Base-by-base conservation (phyloP, 768 basidiomycete genomes). In the Leccinellum albellum region DNA sequence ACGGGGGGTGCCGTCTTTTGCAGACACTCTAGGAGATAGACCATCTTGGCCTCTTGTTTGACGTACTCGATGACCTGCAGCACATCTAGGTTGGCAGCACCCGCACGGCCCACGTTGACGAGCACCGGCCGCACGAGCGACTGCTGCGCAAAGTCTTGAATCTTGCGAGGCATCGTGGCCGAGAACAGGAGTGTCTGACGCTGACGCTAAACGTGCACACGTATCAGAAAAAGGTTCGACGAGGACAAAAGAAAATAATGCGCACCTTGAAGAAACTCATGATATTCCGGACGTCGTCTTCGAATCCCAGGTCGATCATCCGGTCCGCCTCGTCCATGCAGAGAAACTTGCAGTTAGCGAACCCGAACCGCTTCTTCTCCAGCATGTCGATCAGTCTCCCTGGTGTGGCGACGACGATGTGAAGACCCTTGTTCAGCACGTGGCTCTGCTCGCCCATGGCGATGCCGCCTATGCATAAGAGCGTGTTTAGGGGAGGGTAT, bases 11-110 rank as follows among this genome's bases (percentile, higher is more conserved):
- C 88, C 0, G 97, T 99, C 77, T 98, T 99, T 70, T 98, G 97
- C 59, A 99, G 73, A 71, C 95, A 98, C 73, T 99, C 97, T 48
- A 99, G 78, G 15, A 98, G 81, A 72, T 98, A 99, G 1, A 99
- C 95, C 97, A 98, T 98, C 75, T 99, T 99, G 0, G 97, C 97
- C 74, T 98, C 97, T 70, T 97, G 94, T 75, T 99, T 99, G 65
- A 99, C 97, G 65, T 97, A 98, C 75, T 99, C 97, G 21, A 98
- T 92, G 29, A 98, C 90, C 68, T 94, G 94, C 28, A 98, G 79
- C 3, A 99, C 94, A 68, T 98, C 96, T 71, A 99, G 74, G 72
- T 95, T 96, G 42, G 97, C 97, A 21, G 97, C 97, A 66, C 97
- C 97, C 7, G 97, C 96, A 67, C 97, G 89, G 23, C 97, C 96